Percentiles rank a stretch among this genome's conserved stretches.
phyloP scores from a whole-genome alignment of 208 protist genomes.

The Strigomonas galati region DNA sequence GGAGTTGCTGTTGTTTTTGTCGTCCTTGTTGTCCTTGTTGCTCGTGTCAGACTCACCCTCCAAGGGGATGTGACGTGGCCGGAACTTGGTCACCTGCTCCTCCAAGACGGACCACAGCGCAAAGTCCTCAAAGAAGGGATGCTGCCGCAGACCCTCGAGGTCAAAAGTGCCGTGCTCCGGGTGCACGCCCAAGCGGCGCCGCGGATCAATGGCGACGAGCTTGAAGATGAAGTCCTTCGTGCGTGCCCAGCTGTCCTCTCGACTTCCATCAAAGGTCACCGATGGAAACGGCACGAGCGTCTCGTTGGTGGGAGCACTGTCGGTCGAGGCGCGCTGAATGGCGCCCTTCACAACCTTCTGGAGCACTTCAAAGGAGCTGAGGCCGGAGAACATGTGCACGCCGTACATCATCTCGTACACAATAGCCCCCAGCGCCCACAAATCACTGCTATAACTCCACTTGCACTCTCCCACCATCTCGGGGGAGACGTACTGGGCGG shows the following conservation, averaged over 20 bases:
- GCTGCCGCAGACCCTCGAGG: conserved; percentile 45
- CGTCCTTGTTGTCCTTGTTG: not conserved
- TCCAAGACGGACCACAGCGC: conserved; percentile 57
- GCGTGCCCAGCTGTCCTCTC: conserved; percentile 28
- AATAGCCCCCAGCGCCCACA: conserved; percentile 93
- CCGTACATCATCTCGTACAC: conserved; percentile 92
- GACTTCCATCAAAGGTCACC: conserved; percentile 20
- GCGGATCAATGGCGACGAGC: conserved; percentile 65
- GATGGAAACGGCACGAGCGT: conserved; percentile 36
- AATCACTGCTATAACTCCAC: conserved; percentile 93
- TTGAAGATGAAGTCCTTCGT: conserved; percentile 63
- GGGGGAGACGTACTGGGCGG: conserved; percentile 93
- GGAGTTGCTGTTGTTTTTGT: not conserved
- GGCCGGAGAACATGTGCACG: conserved; percentile 73
- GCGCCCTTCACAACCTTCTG: conserved; percentile 60
- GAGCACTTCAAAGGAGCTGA: conserved; percentile 67
- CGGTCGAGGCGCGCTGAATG: conserved; percentile 10
- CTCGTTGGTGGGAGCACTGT: conserved; percentile 3
- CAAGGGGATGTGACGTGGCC: conserved; percentile 21
- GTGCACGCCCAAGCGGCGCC: conserved; percentile 65
- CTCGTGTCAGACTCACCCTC: not conserved
- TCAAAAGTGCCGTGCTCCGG: conserved; percentile 46
- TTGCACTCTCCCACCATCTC: conserved; percentile 91
- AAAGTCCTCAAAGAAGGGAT: conserved; percentile 71
- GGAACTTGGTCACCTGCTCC: conserved; percentile 40